These are phyloP conservation scores for Naganishia antarctica DNA, from an alignment of 768 basidiomycete genomes.

Conservation along the genomic window DNA sequence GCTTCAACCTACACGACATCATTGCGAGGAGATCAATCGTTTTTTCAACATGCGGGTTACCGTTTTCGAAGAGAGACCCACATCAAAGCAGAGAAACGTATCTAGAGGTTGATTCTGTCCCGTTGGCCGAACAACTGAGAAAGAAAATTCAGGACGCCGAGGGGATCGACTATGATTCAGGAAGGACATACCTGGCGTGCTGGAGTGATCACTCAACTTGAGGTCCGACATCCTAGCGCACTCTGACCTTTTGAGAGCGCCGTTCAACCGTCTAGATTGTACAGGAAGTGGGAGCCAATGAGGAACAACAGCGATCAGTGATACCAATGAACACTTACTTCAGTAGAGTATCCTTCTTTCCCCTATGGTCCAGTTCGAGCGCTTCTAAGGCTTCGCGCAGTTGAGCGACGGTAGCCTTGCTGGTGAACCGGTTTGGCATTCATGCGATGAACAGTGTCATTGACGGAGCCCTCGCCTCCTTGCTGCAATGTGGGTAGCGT, in stretches of 20 bases:
- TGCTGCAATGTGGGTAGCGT: not conserved
- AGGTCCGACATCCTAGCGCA: not conserved
- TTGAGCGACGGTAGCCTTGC: constrained; percentile 39
- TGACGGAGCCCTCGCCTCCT: not conserved
- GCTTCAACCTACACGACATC: constrained; percentile 38
- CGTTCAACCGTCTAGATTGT: constrained; percentile 27
- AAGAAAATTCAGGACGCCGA: not conserved
- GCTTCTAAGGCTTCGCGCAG: constrained; percentile 40
- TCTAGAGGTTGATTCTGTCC: constrained; percentile 54
- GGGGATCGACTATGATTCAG: not conserved
- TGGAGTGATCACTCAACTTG: not conserved
- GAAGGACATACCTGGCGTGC: not conserved
- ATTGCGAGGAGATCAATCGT: not conserved
- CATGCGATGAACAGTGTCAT: not conserved
- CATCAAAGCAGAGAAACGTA: constrained; percentile 79
- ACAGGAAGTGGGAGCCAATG: too few species aligned
- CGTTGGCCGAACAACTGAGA: not conserved
- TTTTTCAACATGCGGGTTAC: not conserved
- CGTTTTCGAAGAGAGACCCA: constrained; percentile 42
- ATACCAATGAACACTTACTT: constrained; percentile 36
- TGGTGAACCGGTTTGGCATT: constrained; percentile 25
- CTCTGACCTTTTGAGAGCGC: constrained; percentile 3
- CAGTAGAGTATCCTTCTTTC: constrained; percentile 50
- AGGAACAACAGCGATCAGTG: too few species aligned
- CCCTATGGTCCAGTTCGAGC: constrained; percentile 46